Conservation (phyloP, 768 basidiomycete species). For the Peribolospora baueri region DNA sequence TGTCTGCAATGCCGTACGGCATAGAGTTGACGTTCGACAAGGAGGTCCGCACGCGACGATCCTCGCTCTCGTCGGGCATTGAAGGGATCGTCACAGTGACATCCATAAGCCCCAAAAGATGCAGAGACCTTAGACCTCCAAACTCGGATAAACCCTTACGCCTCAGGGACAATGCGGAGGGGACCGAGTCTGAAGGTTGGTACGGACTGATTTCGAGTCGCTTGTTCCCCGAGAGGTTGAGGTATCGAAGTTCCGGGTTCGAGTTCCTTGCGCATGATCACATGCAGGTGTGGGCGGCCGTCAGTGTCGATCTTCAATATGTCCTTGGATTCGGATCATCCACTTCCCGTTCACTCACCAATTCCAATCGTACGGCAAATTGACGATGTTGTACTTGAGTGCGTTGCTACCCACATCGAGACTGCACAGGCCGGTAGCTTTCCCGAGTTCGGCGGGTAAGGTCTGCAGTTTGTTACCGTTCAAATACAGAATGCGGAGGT, state of each 20-base stretch:
- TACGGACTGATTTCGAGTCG: conserved; percentile 53
- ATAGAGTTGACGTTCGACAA: conserved; percentile 66
- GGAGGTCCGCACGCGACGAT: conserved; percentile 77
- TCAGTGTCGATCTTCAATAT: too few relatives aligned
- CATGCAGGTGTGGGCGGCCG: too few relatives aligned
- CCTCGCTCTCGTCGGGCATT: conserved; percentile 36
- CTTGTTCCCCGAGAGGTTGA: conserved; percentile 94
- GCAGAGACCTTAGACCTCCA: conserved; percentile 55
- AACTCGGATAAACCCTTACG: conserved; percentile 48
- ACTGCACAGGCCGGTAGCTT: conserved; percentile 48
- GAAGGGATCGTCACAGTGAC: conserved; percentile 40
- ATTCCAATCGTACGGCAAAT: conserved; percentile 99
- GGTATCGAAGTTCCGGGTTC: conserved; percentile 73
- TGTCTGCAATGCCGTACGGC: conserved; percentile 91
- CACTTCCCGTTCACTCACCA: conserved; percentile 34
- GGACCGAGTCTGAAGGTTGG: conserved; percentile 5
- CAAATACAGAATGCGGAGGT: conserved; percentile 50
- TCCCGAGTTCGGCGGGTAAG: conserved; percentile 67
- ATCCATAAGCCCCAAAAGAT: conserved; percentile 91
- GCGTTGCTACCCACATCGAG: conserved; percentile 84
- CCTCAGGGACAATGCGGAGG: conserved; percentile 12
- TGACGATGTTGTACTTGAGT: conserved; percentile 90
- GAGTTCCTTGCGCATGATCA: conserved; percentile 46
- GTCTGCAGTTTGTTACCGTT: conserved; percentile 89
- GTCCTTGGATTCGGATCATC: too few relatives aligned